phyloP scores from a whole-genome alignment of 345 rosid genomes.

The Populus deltoides region DNA sequence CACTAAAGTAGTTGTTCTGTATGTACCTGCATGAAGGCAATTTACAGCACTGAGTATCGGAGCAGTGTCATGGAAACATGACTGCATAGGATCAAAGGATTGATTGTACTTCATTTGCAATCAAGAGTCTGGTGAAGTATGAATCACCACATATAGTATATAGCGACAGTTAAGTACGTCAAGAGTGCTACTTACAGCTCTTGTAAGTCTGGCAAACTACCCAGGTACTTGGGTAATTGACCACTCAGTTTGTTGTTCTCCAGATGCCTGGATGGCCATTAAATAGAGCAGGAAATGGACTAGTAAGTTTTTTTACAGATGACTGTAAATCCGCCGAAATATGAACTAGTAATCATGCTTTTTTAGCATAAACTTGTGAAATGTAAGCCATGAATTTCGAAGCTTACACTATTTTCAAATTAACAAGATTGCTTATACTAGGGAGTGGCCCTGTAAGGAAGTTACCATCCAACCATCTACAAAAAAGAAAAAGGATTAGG shows the following conservation, averaged over 20 bases:
- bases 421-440: constrained; percentile 69
- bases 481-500: constrained; percentile 15
- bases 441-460: constrained; percentile 66
- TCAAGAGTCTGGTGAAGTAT: background rate
- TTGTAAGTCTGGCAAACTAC: constrained; percentile 58
- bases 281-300: constrained; percentile 19
- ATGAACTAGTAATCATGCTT: background rate
- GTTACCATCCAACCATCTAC: constrained; percentile 88
- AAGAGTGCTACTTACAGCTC: constrained; percentile 60
- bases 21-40: constrained; percentile 54
- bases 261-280: constrained; percentile 61
- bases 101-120: background rate
- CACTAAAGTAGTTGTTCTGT: constrained; percentile 76
- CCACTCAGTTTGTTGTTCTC: constrained; percentile 82
- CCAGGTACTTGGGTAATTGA: constrained; percentile 67
- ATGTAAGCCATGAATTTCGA: constrained; percentile 9
- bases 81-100: background rate
- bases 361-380: background rate
- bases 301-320: background rate
- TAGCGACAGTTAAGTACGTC: background rate
- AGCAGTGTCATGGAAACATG: background rate
- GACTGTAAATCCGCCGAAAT: background rate
- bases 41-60: background rate
- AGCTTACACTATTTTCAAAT: constrained; percentile 74
- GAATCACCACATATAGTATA: background rate